Evolutionary conservation across 495 filamentous ascomycete species (phyloP).

Genomic region (Bathelium albidoporum): DNA sequence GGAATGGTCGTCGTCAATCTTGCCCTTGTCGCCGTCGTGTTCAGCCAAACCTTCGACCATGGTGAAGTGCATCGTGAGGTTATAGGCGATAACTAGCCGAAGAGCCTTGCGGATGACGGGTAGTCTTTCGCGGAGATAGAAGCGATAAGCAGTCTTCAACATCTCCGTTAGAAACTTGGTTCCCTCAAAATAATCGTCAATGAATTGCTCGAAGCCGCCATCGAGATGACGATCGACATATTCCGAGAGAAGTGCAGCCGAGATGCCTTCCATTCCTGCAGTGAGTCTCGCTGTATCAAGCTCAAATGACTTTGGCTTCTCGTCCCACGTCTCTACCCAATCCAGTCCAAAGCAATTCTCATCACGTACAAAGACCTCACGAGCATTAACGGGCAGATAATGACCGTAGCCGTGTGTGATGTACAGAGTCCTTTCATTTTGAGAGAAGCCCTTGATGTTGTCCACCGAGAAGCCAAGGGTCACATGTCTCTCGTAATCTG

Average conservation of each 20-base stretch:
- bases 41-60: conserved; percentile 80
- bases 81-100: conserved; percentile 86
- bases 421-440: conserved; percentile 51
- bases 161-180: conserved; percentile 88
- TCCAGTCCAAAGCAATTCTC: conserved; percentile 86
- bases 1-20: conserved; percentile 66
- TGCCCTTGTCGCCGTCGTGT: conserved; percentile 64
- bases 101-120: conserved; percentile 84
- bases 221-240: conserved; percentile 91
- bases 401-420: conserved; percentile 75
- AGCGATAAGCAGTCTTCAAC: conserved; percentile 85
- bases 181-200: conserved; percentile 89
- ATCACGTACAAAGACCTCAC: conserved; percentile 81
- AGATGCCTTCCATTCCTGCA: conserved; percentile 74
- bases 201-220: conserved; percentile 76
- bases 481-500: conserved; percentile 83
- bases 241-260: conserved; percentile 62
- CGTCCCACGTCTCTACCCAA: conserved; percentile 71
- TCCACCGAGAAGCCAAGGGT: conserved; percentile 75
- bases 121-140: conserved; percentile 69
- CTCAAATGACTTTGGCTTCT: conserved; percentile 65
- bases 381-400: conserved; percentile 75
- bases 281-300: conserved; percentile 76
- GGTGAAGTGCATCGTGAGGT: conserved; percentile 81
- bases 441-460: conserved; percentile 87